A percentile compares a stretch with the other conserved stretches of the same genome.
Evolutionary conservation across 1,284 basidiomycete species (phyloP).

Genomic region (Trichosporon coremiiforme): DNA sequence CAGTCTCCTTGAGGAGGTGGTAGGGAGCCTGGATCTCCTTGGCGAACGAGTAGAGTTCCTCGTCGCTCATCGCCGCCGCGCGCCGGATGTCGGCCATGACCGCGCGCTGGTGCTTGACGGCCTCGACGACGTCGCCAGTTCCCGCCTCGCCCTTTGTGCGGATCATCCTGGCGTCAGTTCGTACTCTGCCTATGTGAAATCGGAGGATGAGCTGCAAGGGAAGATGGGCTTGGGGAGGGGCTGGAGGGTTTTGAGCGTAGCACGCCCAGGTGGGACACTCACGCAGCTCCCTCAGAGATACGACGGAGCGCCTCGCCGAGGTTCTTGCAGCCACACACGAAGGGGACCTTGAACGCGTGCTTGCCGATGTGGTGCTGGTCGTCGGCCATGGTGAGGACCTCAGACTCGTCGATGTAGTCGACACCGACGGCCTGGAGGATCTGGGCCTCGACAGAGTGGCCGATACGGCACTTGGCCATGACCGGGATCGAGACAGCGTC

Average conservation of each 20-base stretch:
- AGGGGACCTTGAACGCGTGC: slow-evolving; percentile 79
- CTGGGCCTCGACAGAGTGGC: slow-evolving; percentile 96
- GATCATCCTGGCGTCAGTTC: slow-evolving; percentile 62
- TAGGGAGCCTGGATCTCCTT: slow-evolving; percentile 93
- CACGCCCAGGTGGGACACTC: slow-evolving; percentile 37
- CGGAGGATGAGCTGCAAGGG: too few relatives aligned
- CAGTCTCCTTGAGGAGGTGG: slow-evolving; percentile 95
- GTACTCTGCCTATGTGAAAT: too few relatives aligned
- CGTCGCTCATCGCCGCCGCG: slow-evolving; percentile 61
- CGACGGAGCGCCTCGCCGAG: slow-evolving; percentile 85
- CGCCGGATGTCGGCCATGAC: slow-evolving; percentile 83
- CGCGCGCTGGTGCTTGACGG: slow-evolving; percentile 86
- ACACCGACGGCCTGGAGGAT: slow-evolving; percentile 92
- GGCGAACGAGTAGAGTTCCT: slow-evolving; percentile 92
- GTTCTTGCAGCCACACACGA: slow-evolving; percentile 65
- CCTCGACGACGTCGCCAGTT: slow-evolving; percentile 97
- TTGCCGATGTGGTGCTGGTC: slow-evolving; percentile 80
- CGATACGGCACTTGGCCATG: slow-evolving; percentile 71
- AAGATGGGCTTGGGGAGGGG: too few relatives aligned
- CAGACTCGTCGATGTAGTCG: slow-evolving; percentile 97
- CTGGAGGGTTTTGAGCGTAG: too few relatives aligned
- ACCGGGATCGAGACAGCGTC: slow-evolving; percentile 82
- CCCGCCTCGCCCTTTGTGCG: slow-evolving; percentile 97
- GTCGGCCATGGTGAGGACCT: slow-evolving; percentile 95
- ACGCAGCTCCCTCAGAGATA: slow-evolving; percentile 95